Base-by-base conservation (phyloP, 306 rosid genomes). In the Vigna mungo region DNA sequence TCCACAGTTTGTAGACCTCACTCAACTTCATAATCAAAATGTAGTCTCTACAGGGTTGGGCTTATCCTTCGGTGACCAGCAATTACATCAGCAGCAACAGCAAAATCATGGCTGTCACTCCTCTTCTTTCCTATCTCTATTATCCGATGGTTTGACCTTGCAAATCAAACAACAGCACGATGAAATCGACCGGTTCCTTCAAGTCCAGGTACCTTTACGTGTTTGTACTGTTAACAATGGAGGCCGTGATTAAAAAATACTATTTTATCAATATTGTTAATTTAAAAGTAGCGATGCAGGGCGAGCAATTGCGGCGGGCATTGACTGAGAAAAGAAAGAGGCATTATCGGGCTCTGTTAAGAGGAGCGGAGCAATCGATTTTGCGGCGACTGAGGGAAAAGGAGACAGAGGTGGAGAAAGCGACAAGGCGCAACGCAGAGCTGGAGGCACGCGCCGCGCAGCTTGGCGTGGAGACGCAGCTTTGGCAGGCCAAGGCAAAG, bases 1-100 rank as follows among this genome's bases (percentile, higher is more conserved):
- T 72, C 83, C 93, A 64, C 97, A 87, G 67, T 89, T 95, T 59
- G 78, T 90, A 72, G 92, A 95, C 64, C 87, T 90, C 66, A 89
- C 98, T 74, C 97, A 92, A 72, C 93, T 92, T 84, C 97, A 94
- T 52, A 75, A 76, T 51, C 92, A 75, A 10, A 94, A 90, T 88
- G 91, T 82, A 16, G 98, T 95, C 79, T 92, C 98, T 53, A 95
- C 97, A 0, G 99, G 99, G 37, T 78, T 95, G 56, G 83, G 96
- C 5, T 86, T 95, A 80, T 95, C 96, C 20, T 92, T 88, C 32
- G 91, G 86, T 2, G 91, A 87, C 71, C 89, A 83, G 2, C 87
- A 83, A 20, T 46, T 53, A 7, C 84, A 75, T 20, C 17, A 15
- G 0, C 74, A 69, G 0, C 87, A 81, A 1, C 90, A 84, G 1